Conservation (phyloP, 2,329 filamentous ascomycete species). For the Metarhizium robertsii region DNA sequence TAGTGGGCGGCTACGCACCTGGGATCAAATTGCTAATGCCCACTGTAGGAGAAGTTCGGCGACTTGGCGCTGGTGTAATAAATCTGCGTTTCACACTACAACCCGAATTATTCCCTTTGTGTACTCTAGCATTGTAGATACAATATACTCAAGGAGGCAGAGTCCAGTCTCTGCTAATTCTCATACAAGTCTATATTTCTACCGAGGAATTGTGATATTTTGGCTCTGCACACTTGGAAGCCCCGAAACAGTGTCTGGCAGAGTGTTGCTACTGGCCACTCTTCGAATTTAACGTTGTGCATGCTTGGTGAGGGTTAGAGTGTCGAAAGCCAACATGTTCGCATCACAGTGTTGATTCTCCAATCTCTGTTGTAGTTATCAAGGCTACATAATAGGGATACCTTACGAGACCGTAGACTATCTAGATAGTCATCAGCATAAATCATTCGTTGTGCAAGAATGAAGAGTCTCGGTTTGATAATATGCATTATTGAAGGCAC, state of each 20-base stretch:
- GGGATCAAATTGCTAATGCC: constrained; percentile 32
- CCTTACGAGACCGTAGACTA: background rate
- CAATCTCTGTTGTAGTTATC: background rate
- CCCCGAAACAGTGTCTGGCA: background rate
- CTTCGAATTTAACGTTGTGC: background rate
- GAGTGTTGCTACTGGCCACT: background rate
- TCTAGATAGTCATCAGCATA: background rate
- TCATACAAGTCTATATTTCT: constrained; percentile 7
- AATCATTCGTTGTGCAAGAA: background rate
- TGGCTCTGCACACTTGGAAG: background rate
- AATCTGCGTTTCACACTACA: constrained; percentile 24
- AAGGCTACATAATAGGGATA: background rate
- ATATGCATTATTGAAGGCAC: background rate
- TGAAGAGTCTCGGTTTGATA: background rate
- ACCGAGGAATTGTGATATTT: background rate
- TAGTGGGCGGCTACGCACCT: background rate
- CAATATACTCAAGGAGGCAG: constrained; percentile 27
- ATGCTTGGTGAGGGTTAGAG: no score
- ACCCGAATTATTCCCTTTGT: constrained; percentile 39
- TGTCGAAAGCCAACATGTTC: background rate
- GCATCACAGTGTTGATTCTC: background rate
- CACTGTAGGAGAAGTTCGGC: constrained; percentile 88
- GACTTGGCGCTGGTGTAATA: constrained; percentile 89
- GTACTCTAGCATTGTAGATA: constrained; percentile 67
- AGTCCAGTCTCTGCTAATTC: constrained; percentile 24